Conservation (phyloP, 805 yeast genomes). For the Nakazawaea holstii region DNA sequence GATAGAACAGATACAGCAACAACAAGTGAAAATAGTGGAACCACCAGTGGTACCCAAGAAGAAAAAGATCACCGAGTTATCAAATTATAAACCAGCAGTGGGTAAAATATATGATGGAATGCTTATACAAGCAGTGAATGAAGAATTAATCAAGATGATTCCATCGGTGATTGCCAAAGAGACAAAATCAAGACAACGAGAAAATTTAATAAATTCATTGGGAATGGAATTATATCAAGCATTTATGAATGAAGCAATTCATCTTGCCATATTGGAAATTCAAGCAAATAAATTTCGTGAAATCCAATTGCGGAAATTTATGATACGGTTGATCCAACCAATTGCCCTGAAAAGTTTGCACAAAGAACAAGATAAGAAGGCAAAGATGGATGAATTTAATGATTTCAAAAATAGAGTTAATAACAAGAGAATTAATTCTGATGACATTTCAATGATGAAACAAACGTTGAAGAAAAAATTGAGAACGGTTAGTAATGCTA, state of each 20-base stretch:
- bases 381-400: conserved; percentile 32
- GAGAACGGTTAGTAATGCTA: conserved; percentile 14
- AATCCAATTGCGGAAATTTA: conserved; percentile 23
- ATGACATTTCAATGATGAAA: conserved; percentile 21
- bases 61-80: conserved; percentile 21
- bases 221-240: conserved; percentile 51
- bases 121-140: conserved; percentile 18
- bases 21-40: neutral
- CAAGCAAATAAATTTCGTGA: conserved; percentile 39
- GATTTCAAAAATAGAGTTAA: conserved; percentile 15
- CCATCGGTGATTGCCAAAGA: conserved; percentile 5
- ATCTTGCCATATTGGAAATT: conserved; percentile 33
- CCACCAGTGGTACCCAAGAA: conserved; percentile 6
- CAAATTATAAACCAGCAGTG: conserved; percentile 26
- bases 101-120: conserved; percentile 19
- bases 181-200: conserved; percentile 17
- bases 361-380: conserved; percentile 26
- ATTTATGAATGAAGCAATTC: conserved; percentile 53
- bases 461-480: conserved; percentile 3
- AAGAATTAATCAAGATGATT: conserved; percentile 23
- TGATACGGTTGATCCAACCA: conserved; percentile 26
- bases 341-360: conserved; percentile 21
- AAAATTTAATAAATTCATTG: conserved; percentile 29
- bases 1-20: neutral
- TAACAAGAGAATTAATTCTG: conserved; percentile 20